Evolutionary conservation across 2,329 filamentous ascomycete genomes (phyloP), one percentile per base, ranked within the genome.

Genomic region (Botrytis deweyae): DNA sequence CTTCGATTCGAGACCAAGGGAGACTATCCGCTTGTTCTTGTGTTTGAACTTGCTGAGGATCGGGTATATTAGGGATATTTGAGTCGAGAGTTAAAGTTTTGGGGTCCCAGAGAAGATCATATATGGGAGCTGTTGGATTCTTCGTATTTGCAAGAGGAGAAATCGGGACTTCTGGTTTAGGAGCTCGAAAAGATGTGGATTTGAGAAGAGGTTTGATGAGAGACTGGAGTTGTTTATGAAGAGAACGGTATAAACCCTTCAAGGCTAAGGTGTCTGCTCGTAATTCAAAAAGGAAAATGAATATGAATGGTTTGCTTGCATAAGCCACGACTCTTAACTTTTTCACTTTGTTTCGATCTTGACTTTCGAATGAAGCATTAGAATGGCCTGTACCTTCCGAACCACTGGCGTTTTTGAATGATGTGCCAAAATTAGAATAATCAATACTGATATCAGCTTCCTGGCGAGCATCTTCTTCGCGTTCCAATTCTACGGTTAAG

Each of bases 241-340:
- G 82, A 1, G 87, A 88, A 64, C 85, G 86, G 79, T 91, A 91
- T 12, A 91, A 82, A 0, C 83, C 78, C n/a, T 87, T 84, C 80
- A 84, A 87, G 6, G 86, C 86, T 2, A 91, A 81, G 1, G 89
- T 88, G 72, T 88, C 85, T 10, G 91, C 91, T 65, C 86, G 85
- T 61, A 87, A 83, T 66, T 87, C 83, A 81, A 95, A 95, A 6
- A 96, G 84, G 75, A 96, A 91, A 1, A 91, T 88, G 80, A 93
- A 95, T 66, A 95, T 88, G 82, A 95, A 95, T 0, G 93, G 93
- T 38, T 87, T 88, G 80, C 90, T 89, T 64, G 91, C 88, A 79
- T 94, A 95, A 68, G 94, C 87, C 10, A 94, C 87, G 1, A 93
- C 90, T 0, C 91, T 88, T 61, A 94, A 81, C 77, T 87, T 88